Percentiles rank a stretch among this genome's conserved stretches.
Conservation (phyloP, 2,329 filamentous ascomycete species). For the Chaetomium olivaceum region DNA sequence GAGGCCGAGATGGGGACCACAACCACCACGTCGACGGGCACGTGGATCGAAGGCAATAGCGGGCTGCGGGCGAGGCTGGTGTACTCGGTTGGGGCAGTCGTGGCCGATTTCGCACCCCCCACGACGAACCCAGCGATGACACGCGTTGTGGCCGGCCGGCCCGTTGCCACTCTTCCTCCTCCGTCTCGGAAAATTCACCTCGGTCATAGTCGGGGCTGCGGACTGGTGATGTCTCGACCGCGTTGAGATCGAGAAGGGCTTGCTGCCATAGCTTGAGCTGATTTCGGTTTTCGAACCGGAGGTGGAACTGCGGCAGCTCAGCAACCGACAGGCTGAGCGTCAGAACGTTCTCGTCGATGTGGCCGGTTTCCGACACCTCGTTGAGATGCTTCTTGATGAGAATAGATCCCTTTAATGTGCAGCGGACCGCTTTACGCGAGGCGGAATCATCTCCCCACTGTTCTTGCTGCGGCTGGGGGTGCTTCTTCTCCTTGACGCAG, state of each 20-base stretch:
- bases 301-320: constrained; percentile 90
- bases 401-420: constrained; percentile 94
- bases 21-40: constrained; percentile 92
- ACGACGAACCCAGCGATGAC: constrained; percentile 80
- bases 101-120: constrained; percentile 80
- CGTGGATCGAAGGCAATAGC: constrained; percentile 64
- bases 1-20: constrained; percentile 97
- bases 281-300: constrained; percentile 79
- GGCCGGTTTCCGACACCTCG: constrained; percentile 72
- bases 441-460: constrained; percentile 66
- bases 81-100: constrained; percentile 90
- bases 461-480: constrained; percentile 49
- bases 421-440: constrained; percentile 68
- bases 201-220: constrained; percentile 77
- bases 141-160: constrained; percentile 62
- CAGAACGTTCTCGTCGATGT: constrained; percentile 75
- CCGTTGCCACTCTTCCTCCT: constrained; percentile 85
- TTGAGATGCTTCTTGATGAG: constrained; percentile 97
- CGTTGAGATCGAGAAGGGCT: constrained; percentile 79
- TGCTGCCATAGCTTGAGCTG: constrained; percentile 91
- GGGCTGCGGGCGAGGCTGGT: constrained; percentile 65
- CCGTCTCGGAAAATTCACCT: constrained; percentile 73
- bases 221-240: constrained; percentile 62
- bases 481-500: constrained; percentile 96
- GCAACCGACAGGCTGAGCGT: constrained; percentile 88